Conservation (phyloP, 306 rosid species). For the Malus orientalis region DNA sequence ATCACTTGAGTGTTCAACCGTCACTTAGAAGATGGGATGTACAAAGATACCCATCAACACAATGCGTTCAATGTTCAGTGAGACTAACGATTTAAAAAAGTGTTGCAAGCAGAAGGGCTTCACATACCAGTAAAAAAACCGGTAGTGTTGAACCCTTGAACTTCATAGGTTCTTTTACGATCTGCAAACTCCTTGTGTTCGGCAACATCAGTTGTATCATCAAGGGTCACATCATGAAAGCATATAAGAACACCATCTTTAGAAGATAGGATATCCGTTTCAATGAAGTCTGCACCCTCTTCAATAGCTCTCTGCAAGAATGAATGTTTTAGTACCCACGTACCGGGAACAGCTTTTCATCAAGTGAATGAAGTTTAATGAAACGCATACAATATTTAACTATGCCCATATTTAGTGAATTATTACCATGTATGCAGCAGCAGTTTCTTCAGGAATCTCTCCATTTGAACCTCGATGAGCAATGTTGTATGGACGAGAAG, state of each 20-base stretch:
- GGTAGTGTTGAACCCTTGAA: constrained; percentile 49
- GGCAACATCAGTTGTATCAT: constrained; percentile 59
- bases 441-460: constrained; percentile 90
- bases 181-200: constrained; percentile 51
- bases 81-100: not conserved
- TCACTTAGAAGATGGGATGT: not conserved
- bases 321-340: constrained; percentile 12
- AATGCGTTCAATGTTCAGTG: not conserved
- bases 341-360: not conserved
- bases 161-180: constrained; percentile 80
- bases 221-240: constrained; percentile 80
- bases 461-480: constrained; percentile 98
- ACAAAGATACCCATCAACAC: not conserved
- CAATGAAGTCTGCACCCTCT: constrained; percentile 98
- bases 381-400: no score
- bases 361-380: no score
- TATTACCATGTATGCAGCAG: constrained; percentile 60
- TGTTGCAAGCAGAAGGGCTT: constrained; percentile 6
- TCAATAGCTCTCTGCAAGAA: constrained; percentile 79
- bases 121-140: constrained; percentile 72
- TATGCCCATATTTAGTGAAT: not conserved
- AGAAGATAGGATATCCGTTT: constrained; percentile 77
- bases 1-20: not conserved
- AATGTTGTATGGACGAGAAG: constrained; percentile 63
- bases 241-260: constrained; percentile 83